Evolutionary conservation across 768 basidiomycete genomes (phyloP).

Genomic region (Suillus variegatus): DNA sequence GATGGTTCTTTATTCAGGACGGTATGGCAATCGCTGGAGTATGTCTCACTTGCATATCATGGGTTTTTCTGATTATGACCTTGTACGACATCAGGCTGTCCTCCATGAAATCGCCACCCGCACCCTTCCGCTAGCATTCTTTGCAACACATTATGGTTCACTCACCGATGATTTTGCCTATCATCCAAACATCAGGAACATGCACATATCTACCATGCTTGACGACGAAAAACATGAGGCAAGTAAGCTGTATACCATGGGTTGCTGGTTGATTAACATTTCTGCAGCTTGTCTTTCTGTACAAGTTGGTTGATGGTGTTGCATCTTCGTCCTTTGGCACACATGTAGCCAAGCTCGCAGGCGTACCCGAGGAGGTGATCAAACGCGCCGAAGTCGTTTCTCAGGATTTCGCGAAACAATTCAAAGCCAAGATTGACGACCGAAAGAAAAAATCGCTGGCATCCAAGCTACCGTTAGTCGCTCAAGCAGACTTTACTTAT

Average conservation of each 20-base stretch:
- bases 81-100: constrained; percentile 60
- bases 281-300: constrained; percentile 83
- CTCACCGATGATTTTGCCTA: constrained; percentile 93
- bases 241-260: constrained; percentile 15
- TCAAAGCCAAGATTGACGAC: constrained; percentile 75
- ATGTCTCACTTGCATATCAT: constrained; percentile 22
- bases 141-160: constrained; percentile 97
- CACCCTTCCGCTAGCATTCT: constrained; percentile 89
- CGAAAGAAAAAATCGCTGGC: constrained; percentile 55
- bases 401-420: constrained; percentile 82
- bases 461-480: constrained; percentile 69
- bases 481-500: constrained; percentile 90
- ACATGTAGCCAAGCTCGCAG: constrained; percentile 93
- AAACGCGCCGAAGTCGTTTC: constrained; percentile 88
- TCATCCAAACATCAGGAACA: constrained; percentile 89
- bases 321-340: constrained; percentile 90
- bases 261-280: background rate
- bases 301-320: constrained; percentile 89
- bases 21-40: constrained; percentile 99
- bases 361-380: constrained; percentile 84
- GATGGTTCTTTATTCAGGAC: constrained; percentile 51
- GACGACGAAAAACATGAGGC: constrained; percentile 92
- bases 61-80: constrained; percentile 10
- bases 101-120: constrained; percentile 93
- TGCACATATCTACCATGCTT: constrained; percentile 95